These are phyloP conservation scores for Fusarium fujikuroi DNA, from an alignment of 2,329 filamentous ascomycete genomes.

Conservation along the genomic window DNA sequence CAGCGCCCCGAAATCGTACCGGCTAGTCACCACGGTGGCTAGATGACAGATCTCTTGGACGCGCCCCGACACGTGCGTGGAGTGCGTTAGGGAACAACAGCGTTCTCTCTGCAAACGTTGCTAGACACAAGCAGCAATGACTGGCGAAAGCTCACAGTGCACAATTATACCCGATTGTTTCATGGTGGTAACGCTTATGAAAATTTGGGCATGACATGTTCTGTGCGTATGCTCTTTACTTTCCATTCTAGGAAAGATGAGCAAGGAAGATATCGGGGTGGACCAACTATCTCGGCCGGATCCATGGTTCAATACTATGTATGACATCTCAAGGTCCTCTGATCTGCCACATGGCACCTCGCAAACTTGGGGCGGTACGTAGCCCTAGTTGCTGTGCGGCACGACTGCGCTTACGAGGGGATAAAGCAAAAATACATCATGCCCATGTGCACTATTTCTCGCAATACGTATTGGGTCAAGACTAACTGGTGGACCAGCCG, in stretches of 20 bases:
- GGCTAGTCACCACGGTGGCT: slow-evolving; percentile 22
- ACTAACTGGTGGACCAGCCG: slow-evolving; percentile 29
- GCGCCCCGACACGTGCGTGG: neutral
- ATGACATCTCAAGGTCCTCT: slow-evolving; percentile 6
- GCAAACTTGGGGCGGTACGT: slow-evolving; percentile 1
- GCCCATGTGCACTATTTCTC: neutral
- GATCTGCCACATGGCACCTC: slow-evolving; percentile 33
- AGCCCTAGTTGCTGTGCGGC: slow-evolving; percentile 9
- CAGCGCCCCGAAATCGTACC: slow-evolving; percentile 20
- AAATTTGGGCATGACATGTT: slow-evolving; percentile 11
- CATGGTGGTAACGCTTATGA: slow-evolving; percentile 13
- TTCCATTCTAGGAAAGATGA: slow-evolving; percentile 2
- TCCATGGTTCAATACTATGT: neutral
- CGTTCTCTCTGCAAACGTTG: slow-evolving; percentile 4
- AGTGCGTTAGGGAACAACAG: slow-evolving; percentile 18
- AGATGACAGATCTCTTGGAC: slow-evolving; percentile 25
- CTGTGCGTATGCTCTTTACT: slow-evolving; percentile 4
- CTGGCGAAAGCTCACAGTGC: slow-evolving; percentile 16
- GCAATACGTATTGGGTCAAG: neutral
- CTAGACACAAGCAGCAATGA: slow-evolving; percentile 34
- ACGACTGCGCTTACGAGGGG: neutral
- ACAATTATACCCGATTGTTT: slow-evolving; percentile 25
- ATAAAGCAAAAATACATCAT: slow-evolving; percentile 4
- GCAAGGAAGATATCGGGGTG: neutral
- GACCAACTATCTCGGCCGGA: slow-evolving; percentile 1